phyloP scores from a whole-genome alignment of 2,329 filamentous ascomycete species.

The Botrytis tulipae region DNA sequence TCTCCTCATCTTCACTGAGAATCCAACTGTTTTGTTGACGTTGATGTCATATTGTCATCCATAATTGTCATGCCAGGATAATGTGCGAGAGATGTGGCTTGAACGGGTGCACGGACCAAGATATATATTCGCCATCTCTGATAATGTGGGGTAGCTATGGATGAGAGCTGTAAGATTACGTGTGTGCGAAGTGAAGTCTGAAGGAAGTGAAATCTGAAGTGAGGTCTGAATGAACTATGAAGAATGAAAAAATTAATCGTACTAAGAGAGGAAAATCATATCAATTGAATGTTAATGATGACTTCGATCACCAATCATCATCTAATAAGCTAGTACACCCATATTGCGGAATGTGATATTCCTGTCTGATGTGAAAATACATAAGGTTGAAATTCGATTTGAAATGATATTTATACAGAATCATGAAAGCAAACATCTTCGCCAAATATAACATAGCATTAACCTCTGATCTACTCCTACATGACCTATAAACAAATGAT shows the following conservation, averaged over 20 bases:
- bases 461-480: not conserved
- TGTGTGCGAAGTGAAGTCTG: not conserved
- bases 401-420: not conserved
- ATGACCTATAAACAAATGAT: not conserved
- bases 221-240: not conserved
- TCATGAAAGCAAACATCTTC: not conserved
- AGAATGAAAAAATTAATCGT: too few species aligned
- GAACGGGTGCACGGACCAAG: not conserved
- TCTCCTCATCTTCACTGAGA: not conserved
- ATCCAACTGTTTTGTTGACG: constrained; percentile 1
- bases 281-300: not conserved
- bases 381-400: not conserved
- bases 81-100: constrained; percentile 8
- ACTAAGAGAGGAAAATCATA: too few species aligned
- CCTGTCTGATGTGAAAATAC: too few species aligned
- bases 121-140: not conserved
- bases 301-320: not conserved
- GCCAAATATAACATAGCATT: not conserved
- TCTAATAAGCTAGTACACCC: not conserved
- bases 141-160: constrained; percentile 6
- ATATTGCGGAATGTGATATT: not conserved
- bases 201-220: not conserved
- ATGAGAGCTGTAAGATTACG: constrained; percentile 2
- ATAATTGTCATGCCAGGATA: not conserved
- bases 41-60: constrained; percentile 11